These are phyloP conservation scores for Primulina huaijiensis DNA, from an alignment of 257 asterid species.

Conservation along the genomic window DNA sequence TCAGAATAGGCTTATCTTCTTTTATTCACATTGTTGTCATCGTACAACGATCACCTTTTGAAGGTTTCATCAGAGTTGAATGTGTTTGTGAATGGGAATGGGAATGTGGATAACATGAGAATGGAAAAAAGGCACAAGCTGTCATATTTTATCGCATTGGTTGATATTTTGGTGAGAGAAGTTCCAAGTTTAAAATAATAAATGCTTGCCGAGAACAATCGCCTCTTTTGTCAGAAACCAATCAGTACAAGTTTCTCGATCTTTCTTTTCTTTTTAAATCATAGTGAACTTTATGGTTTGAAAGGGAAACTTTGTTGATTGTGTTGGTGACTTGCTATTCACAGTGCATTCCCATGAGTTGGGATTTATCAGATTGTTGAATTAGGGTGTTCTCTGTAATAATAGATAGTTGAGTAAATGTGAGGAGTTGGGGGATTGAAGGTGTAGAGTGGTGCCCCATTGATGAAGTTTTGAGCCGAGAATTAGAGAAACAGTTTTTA, in stretches of 20 bases:
- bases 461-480: no score
- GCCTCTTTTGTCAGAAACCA: neutral
- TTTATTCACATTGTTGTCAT: neutral
- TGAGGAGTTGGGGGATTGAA: no score
- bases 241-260: neutral
- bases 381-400: neutral
- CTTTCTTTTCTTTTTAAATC: neutral
- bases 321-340: neutral
- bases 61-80: no score
- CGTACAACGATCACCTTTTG: no score
- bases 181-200: neutral
- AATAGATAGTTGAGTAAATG: neutral
- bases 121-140: no score
- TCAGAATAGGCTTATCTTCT: neutral
- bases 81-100: no score
- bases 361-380: neutral
- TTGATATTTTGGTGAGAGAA: neutral
- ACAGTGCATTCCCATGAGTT: neutral
- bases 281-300: neutral
- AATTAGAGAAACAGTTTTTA: no score
- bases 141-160: no score
- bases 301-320: neutral
- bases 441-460: no score
- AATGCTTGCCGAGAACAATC: neutral
- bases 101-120: no score